Evolutionary conservation across 2,329 filamentous ascomycete genomes (phyloP).

Genomic region (Trichoderma lentiforme): DNA sequence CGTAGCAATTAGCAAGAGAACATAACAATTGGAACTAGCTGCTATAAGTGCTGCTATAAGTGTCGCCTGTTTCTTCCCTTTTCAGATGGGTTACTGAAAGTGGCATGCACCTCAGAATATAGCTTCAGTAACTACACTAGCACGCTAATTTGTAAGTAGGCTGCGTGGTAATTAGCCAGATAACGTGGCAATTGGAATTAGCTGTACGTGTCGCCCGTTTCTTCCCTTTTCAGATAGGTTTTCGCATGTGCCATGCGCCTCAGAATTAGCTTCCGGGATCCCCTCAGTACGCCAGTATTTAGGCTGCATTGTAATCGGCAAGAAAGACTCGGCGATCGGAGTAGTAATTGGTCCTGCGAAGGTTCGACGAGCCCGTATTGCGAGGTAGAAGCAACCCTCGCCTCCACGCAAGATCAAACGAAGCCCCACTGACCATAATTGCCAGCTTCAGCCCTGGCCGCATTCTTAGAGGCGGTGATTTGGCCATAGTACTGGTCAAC

Average conservation of each 20-base stretch:
- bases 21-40: background rate
- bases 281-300: background rate
- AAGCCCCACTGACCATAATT: background rate
- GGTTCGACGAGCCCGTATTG: background rate
- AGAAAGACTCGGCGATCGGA: background rate
- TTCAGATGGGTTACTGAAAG: background rate
- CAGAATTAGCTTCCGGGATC: background rate
- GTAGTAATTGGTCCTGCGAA: background rate
- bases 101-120: background rate
- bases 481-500: background rate
- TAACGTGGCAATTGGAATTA: background rate
- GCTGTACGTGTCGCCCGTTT: background rate
- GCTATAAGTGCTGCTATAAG: background rate
- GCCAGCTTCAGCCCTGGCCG: background rate
- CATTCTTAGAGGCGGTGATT: background rate
- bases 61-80: background rate
- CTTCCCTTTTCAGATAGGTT: background rate
- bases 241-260: background rate
- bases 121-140: background rate
- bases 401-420: background rate
- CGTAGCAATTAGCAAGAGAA: background rate
- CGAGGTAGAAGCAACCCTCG: background rate
- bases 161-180: background rate
- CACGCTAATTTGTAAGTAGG: background rate
- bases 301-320: background rate